Evolutionary conservation across 75 land plant genomes (phyloP).

Genomic region (Isoetes taiwanensis): DNA sequence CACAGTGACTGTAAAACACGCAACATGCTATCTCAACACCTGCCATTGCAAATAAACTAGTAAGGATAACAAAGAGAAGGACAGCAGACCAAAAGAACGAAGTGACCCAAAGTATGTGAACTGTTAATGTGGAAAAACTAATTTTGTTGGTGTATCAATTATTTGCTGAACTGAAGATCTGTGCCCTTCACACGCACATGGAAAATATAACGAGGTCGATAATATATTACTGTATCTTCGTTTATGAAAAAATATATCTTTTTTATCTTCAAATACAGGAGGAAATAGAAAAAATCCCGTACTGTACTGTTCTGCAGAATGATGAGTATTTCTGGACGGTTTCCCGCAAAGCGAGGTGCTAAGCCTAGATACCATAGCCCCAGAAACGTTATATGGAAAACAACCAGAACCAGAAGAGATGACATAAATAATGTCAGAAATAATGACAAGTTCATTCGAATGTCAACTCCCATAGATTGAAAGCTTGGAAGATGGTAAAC

Average conservation of each 20-base stretch:
- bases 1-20: conserved; percentile 95
- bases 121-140: too few species aligned
- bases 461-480: conserved; percentile 95
- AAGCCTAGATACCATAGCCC: conserved; percentile 93
- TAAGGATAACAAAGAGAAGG: too few species aligned
- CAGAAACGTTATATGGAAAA: conserved; percentile 73
- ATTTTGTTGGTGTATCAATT: too few species aligned
- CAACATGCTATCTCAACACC: conserved; percentile 97
- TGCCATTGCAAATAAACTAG: too few species aligned
- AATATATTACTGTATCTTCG: too few species aligned
- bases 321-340: conserved; percentile 64
- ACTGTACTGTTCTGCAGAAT: conserved; percentile 95
- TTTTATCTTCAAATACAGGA: too few species aligned
- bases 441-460: conserved; percentile 88
- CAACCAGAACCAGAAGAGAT: conserved; percentile 62
- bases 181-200: too few species aligned
- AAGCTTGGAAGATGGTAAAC: conserved; percentile 93
- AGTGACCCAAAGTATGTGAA: too few species aligned
- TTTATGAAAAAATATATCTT: too few species aligned
- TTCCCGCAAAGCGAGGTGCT: conserved; percentile 88
- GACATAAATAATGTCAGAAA: conserved; percentile 75
- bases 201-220: too few species aligned
- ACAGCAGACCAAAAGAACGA: too few species aligned
- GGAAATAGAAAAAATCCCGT: conserved; percentile 12
- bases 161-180: too few species aligned